Evolutionary conservation across 192 early-diverging fungal genomes (phyloP), one percentile per base, ranked within the genome.

Genomic region (Podila epigama): DNA sequence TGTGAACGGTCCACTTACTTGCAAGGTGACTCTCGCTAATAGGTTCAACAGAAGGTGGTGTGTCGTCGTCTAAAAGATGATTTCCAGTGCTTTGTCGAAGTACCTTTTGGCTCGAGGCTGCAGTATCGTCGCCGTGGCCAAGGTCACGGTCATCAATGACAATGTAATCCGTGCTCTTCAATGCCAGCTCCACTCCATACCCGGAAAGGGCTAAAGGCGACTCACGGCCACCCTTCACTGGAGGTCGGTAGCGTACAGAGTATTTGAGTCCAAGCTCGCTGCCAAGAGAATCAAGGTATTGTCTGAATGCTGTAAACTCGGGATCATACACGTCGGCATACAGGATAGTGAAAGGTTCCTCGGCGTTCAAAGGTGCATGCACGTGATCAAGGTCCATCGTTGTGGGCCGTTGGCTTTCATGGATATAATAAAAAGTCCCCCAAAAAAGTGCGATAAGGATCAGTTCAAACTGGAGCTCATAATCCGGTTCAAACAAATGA

Each of bases 131-230:
- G 40, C 81, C 67, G 28, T 66, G 75, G 37, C 80, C 85, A 56
- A 88, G 81, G 44, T 91, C 85, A 25, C 96, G 90, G 79, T 99
- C 97, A 66, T 99, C 97, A 40, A 92, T 91, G 20, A 96, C 96
- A 78, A 94, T 92, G 82, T 99, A 99, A 70, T 99, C 98, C 9
- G 95, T 95, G 56, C 88, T 97, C 81, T 99, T 99, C n/a, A 99
- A 66, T 13, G 89, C 92, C 39, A 99, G 84, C 73, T 96, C 95
- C 10, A 95, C 95, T 3, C 96, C 96, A 62, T 97, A 99, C 60
- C 98, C 98, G 12, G 90, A 78, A 29, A 99, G 79, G 12, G 83
- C 68, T 25, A 96, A 65, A 16, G 70, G 79, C 1, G 28, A 18
- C 2, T 53, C 27, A n/a, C 18, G 18, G 16, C 33, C 16, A 16